Evolutionary conservation across 768 basidiomycete species (phyloP).

Genomic region (Macrolepiota dolichaula): DNA sequence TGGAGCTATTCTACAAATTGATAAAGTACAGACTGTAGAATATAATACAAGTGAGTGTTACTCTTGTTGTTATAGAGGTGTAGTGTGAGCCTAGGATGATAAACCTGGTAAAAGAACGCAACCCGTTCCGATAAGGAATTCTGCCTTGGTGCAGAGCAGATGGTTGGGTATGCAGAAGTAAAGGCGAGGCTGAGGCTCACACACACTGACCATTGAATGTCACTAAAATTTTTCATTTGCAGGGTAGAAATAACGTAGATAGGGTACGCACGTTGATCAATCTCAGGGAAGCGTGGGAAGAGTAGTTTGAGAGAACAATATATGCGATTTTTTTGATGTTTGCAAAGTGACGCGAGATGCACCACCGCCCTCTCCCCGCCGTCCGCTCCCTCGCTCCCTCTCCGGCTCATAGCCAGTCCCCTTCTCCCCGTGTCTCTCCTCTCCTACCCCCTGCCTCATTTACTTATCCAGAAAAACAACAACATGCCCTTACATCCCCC

Average conservation of each 20-base stretch:
- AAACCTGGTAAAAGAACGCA: slow-evolving; percentile 89
- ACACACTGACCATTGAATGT: not conserved
- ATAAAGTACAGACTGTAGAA: slow-evolving; percentile 1
- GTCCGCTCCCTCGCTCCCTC: slow-evolving; percentile 41
- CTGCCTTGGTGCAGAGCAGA: slow-evolving; percentile 32
- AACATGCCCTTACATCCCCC: slow-evolving; percentile 25
- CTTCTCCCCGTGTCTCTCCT: slow-evolving; percentile 45
- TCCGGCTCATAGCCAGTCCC: slow-evolving; percentile 24
- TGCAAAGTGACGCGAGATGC: slow-evolving; percentile 30
- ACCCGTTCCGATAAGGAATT: slow-evolving; percentile 49
- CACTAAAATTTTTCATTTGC: no score
- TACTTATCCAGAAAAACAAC: slow-evolving; percentile 36
- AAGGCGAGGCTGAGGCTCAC: slow-evolving; percentile 86
- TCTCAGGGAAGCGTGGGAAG: not conserved
- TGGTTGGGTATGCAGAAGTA: slow-evolving; percentile 73
- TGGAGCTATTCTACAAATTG: slow-evolving; percentile 70
- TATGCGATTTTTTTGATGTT: slow-evolving; percentile 1
- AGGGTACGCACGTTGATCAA: not conserved
- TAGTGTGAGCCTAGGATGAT: slow-evolving; percentile 59
- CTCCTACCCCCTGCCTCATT: slow-evolving; percentile 47
- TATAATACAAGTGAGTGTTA: slow-evolving; percentile 21
- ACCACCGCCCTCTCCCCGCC: slow-evolving; percentile 58
- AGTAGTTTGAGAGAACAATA: slow-evolving; percentile 3
- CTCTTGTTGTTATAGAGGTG: slow-evolving; percentile 16
- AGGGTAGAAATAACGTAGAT: not conserved